Base-by-base conservation (phyloP, 139 green algal genomes). In the Picochlorum costavermella region DNA sequence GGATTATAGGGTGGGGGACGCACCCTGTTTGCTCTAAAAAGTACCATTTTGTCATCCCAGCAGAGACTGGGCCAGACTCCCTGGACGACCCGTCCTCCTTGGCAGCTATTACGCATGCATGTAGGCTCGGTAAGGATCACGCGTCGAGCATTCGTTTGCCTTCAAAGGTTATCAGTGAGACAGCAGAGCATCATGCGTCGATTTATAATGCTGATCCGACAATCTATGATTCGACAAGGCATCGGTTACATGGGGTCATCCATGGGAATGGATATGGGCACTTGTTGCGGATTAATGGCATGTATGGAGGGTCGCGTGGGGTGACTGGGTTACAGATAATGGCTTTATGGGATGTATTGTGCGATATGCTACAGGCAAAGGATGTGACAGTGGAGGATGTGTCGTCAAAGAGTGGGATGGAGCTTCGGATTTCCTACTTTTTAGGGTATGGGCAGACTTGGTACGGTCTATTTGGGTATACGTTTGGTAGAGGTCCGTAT, bases 241-340 rank as follows among this genome's bases (percentile, higher is more conserved):
- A 75, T 61, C 62, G 69, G 44, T 44, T 75, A 51, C 69, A 75
- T 40, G 69, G 69, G 63, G 43, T 89, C 25, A 62, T 99, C 49
- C 94, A 99, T 64, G 50, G 63, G 29, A 99, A 98, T 66, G 94
- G 94, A 11, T 98, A 80, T 56, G 93, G 92, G 5, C 94, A 99
- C 79, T 72, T 99, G 64, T 65, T 87, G 56, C 79, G 88, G 8
- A 73, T 95, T 53, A 95, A 96, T 64, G 88, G 88, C 5, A 65
- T 67, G 14, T 81, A 92, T 40, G 82, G 81, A 23, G 83, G 81
- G 30, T 83, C 75, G 25, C 20, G 46, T 30, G 26, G 8, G 2
- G 50, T 70, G 33, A 72, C 65, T 57, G 76, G 79, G 25, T 63
- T 63, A 26, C 83, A 96, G 75, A 71, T 98, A 46, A 95, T 98